Evolutionary conservation across 306 rosid species (phyloP), one percentile per base, ranked within the genome.

Genomic region (Glycine tomentella): DNA sequence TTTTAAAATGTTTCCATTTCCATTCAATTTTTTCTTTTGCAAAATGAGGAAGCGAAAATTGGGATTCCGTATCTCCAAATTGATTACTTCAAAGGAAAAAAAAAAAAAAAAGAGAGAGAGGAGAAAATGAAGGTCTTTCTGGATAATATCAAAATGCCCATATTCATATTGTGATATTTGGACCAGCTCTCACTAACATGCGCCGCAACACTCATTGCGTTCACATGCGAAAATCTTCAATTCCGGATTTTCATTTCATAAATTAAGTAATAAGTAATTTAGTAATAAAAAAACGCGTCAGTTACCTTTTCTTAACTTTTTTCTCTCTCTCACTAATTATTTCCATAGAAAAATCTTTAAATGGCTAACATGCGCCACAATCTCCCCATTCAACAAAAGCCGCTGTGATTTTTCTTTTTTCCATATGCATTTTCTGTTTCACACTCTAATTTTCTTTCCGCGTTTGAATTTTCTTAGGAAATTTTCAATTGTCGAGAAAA

Each of bases 171-270:
- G 46, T 4, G 44, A 40, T 34, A 65, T 77, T 81, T 78, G 84
- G 64, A 86, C 86, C 83, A 80, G 90, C 86, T 86, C 80, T 86
- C 80, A 20, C 79, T 77, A 80, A 51, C 73, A 13, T 82, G 36
- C 80, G 63, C 78, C 79, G 31, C 56, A 11, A 0, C 69, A 76
- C 56, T 76, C 68, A 71, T 75, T 77, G 79, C 75, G 16, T 48
- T 80, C 56, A 44, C 66, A 74, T 72, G 72, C 57, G 13, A 0
- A 16, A 80, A 62, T 45, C 79, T 62, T 62, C 58, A 53, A 15
- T 79, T 84, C 12, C 58, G 31, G 74, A 15, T 84, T 84, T 67
- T 31, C 42, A 13, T 38, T 51, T 67, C 61, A 31, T 33, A 1
- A 31, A 59, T 61, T 40, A 72, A 17, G 7, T n/a, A n/a, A n/a